These are phyloP conservation scores for Exophiala bonariae DNA, from an alignment of 2,329 filamentous ascomycete genomes.

Conservation along the genomic window DNA sequence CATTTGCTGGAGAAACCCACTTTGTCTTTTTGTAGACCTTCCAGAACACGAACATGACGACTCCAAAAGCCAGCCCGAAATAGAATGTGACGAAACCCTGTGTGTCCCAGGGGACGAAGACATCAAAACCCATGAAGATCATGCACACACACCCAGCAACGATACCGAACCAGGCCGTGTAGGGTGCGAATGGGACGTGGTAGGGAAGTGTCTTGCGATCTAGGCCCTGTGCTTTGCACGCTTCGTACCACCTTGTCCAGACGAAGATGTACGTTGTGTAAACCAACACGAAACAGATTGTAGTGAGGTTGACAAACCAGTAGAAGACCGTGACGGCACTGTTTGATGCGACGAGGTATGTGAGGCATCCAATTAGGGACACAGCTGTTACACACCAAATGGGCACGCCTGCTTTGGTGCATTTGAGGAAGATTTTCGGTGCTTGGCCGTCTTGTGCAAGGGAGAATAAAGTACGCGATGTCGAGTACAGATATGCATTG, in stretches of 20 bases:
- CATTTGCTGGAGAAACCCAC: conserved; percentile 28
- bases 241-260: conserved; percentile 70
- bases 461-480: conserved; percentile 52
- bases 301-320: conserved; percentile 66
- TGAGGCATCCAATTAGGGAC: not conserved
- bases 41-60: conserved; percentile 42
- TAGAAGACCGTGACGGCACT: conserved; percentile 64
- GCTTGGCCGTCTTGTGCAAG: conserved; percentile 51
- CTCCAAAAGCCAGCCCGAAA: conserved; percentile 44
- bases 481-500: conserved; percentile 63
- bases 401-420: conserved; percentile 59
- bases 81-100: conserved; percentile 53
- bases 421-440: conserved; percentile 56
- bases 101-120: conserved; percentile 41
- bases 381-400: conserved; percentile 55
- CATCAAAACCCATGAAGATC: conserved; percentile 63
- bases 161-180: conserved; percentile 65
- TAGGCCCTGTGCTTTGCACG: conserved; percentile 67
- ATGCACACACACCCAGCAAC: conserved; percentile 55
- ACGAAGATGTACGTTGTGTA: conserved; percentile 68
- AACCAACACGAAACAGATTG: conserved; percentile 53
- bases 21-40: conserved; percentile 33
- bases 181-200: conserved; percentile 67
- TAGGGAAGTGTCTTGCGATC: conserved; percentile 68
- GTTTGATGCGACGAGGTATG: conserved; percentile 62